phyloP scores from a whole-genome alignment of 179 eudicot species.

The Camellia oleifera region DNA sequence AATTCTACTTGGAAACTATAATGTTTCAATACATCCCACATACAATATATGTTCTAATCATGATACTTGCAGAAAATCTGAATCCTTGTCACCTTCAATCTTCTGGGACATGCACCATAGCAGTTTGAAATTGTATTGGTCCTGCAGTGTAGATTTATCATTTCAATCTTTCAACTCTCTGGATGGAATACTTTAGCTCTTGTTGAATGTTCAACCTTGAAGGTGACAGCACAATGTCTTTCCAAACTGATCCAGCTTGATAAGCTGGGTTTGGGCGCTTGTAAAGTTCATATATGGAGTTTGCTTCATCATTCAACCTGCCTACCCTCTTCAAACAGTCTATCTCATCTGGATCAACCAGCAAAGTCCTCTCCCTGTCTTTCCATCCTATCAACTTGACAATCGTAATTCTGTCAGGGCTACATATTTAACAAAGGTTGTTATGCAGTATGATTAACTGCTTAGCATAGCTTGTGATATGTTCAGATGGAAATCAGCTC shows the following conservation, averaged over 20 bases:
- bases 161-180: slow-evolving; percentile 61
- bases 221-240: slow-evolving; percentile 92
- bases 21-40: slow-evolving; percentile 1
- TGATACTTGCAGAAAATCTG: background rate
- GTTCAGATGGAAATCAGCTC: background rate
- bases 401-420: slow-evolving; percentile 26
- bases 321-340: slow-evolving; percentile 59
- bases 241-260: slow-evolving; percentile 77
- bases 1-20: background rate
- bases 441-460: background rate
- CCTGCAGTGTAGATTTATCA: slow-evolving; percentile 12
- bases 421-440: background rate
- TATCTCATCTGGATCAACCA: slow-evolving; percentile 96
- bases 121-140: background rate
- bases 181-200: slow-evolving; percentile 89
- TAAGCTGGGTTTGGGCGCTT: slow-evolving; percentile 61
- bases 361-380: slow-evolving; percentile 86
- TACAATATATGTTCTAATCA: background rate
- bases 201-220: slow-evolving; percentile 83
- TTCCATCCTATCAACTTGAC: slow-evolving; percentile 99
- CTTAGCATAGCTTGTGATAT: background rate
- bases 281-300: slow-evolving; percentile 75
- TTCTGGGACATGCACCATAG: background rate
- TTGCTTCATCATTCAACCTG: slow-evolving; percentile 72
- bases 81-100: background rate